Base-by-base conservation (phyloP, 768 basidiomycete species). In the Boletus reticulatus region DNA sequence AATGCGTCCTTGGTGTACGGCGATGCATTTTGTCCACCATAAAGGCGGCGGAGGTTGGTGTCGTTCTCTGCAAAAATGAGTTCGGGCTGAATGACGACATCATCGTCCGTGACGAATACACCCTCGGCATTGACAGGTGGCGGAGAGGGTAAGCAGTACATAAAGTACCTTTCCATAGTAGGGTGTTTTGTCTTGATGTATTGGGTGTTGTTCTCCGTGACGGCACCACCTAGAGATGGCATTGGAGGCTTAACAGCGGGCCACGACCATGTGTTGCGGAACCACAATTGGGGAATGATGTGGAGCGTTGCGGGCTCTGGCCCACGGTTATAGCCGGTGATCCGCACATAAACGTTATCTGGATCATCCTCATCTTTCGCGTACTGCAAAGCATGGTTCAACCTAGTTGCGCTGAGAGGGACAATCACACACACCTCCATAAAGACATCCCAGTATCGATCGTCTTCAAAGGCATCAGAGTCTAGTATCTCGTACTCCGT, bases 181-280 rank as follows among this genome's bases (percentile, higher is more conserved):
- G 85, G 82, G 68, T 98, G 94, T 48, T 81, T 82, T 4, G 85
- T 87, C 39, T 83, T 84, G 63, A 94, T 78, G 55, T 80, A 82
- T 57, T 80, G 82, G 53, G 81, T 76, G 32, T 84, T 80, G 39
- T 70, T 64, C 49, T 79, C 77, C 41, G 79, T 73, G 20, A 54
- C 67, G 5, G 84, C 82, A 5, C 80, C 83, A 37, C 72, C 76
- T 62, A 93, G 73, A 9, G 72, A 75, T 36, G 89, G 87, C 75
- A 84, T 84, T 1, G 80, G 75, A 8, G 88, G 88, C 56, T 84
- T 84, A 37, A 85, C 80, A 11, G 78, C 60, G 10, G 82, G 78
- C 97, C 97, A 99, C 1, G 97, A 98, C 97, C 97, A 99, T 31
- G 92, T 95, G 71, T 99, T 99, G 20, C 93, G 86, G 77, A 98